Percentiles rank a stretch among this genome's conserved stretches.
Evolutionary conservation across 768 basidiomycete species (phyloP).

Genomic region (Tulasnella sp.): DNA sequence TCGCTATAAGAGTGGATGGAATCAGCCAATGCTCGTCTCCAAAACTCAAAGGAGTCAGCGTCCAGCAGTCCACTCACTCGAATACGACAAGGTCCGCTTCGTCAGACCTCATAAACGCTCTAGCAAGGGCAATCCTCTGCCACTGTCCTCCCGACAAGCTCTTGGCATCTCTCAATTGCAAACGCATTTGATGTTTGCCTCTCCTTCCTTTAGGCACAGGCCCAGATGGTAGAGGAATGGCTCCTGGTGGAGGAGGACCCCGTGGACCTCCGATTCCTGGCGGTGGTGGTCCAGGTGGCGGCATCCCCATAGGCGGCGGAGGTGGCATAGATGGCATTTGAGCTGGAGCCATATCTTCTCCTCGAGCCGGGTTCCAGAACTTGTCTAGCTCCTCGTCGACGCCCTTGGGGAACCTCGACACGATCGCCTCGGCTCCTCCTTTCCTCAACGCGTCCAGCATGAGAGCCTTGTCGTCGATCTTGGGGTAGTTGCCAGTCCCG

Average conservation of each 20-base stretch:
- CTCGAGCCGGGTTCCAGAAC: conserved; percentile 20
- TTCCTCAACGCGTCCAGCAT: conserved; percentile 68
- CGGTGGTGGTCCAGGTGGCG: conserved; percentile 19
- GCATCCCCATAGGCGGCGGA: conserved; percentile 17
- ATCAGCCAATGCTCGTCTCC: background rate
- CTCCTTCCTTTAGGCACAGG: conserved; percentile 4
- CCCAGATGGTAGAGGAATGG: background rate
- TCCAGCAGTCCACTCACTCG: conserved; percentile 64
- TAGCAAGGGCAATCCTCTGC: conserved; percentile 84
- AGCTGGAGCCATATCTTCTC: conserved; percentile 20
- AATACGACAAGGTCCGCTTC: conserved; percentile 75
- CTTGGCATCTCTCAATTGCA: conserved; percentile 17
- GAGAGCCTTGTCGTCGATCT: conserved; percentile 58
- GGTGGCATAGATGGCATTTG: conserved; percentile 9
- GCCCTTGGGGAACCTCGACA: conserved; percentile 69
- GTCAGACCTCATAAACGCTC: conserved; percentile 83
- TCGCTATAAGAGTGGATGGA: conserved; percentile 36
- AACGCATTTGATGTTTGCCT: conserved; percentile 19
- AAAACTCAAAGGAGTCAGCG: background rate
- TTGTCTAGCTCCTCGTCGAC: conserved; percentile 69
- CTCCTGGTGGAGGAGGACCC: background rate
- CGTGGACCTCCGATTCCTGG: background rate
- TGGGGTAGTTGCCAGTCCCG: conserved; percentile 77
- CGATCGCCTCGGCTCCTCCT: conserved; percentile 69
- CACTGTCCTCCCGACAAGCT: conserved; percentile 54